These are phyloP conservation scores for Petunia secreta DNA, from an alignment of 257 asterid genomes.

Conservation along the genomic window DNA sequence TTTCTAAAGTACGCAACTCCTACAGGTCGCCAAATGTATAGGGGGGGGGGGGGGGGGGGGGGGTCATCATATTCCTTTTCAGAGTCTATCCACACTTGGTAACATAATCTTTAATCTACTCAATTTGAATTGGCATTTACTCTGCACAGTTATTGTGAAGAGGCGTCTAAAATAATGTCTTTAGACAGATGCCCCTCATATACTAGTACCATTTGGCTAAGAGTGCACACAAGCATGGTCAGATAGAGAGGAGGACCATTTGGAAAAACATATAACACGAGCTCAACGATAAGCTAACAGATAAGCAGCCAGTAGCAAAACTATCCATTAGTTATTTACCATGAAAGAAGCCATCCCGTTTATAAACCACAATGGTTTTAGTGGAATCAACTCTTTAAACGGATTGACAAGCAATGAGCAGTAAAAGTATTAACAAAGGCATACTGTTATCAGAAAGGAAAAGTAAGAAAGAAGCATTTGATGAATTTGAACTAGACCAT, in stretches of 20 bases:
- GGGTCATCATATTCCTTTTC: no score
- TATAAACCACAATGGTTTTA: not conserved
- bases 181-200: not conserved
- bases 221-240: not conserved
- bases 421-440: not conserved
- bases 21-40: no score
- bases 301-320: not conserved
- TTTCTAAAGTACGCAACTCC: no score
- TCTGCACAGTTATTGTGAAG: no score
- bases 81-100: no score
- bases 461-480: not conserved
- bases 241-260: not conserved
- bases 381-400: not conserved
- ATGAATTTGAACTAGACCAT: not conserved
- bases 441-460: not conserved
- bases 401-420: not conserved
- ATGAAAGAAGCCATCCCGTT: not conserved
- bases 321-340: not conserved
- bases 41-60: no score
- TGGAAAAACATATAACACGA: not conserved
- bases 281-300: not conserved
- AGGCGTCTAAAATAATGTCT: no score
- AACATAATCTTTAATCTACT: no score
- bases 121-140: no score
- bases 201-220: not conserved